Percentiles rank a stretch among this genome's conserved stretches.
These are phyloP conservation scores for Ogataea saltuana DNA, from an alignment of 805 yeast species.

Conservation along the genomic window DNA sequence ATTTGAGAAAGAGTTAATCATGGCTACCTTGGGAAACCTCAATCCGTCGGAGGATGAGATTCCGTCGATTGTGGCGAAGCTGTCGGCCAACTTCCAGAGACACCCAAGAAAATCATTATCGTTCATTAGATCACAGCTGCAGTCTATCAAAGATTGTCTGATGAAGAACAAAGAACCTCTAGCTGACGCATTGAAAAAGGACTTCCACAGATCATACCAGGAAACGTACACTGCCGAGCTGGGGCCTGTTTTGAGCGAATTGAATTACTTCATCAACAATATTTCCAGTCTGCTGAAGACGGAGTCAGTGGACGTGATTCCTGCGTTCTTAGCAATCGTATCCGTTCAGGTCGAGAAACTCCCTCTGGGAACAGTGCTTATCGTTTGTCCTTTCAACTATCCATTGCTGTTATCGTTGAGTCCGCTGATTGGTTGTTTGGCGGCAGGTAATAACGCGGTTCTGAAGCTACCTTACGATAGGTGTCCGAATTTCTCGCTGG, in stretches of 20 bases:
- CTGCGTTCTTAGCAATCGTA: constrained; percentile 35
- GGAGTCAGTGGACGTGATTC: constrained; percentile 39
- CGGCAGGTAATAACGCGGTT: constrained; percentile 81
- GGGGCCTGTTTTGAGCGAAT: constrained; percentile 50
- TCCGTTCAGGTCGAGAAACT: constrained; percentile 37
- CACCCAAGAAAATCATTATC: constrained; percentile 54
- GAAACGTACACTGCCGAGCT: constrained; percentile 69
- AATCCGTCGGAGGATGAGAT: constrained; percentile 51
- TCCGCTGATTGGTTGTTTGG: constrained; percentile 77
- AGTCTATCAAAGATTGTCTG: constrained; percentile 65
- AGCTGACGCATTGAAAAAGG: constrained; percentile 58
- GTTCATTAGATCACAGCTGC: constrained; percentile 60
- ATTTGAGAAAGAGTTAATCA: neutral
- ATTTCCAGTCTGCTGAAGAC: constrained; percentile 65
- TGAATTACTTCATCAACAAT: constrained; percentile 57
- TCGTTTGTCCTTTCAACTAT: constrained; percentile 80
- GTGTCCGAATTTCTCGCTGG: constrained; percentile 59
- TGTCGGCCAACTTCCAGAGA: constrained; percentile 43
- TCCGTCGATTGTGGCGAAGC: constrained; percentile 43
- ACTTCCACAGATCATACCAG: constrained; percentile 61
- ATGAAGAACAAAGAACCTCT: constrained; percentile 57
- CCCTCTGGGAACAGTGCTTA: constrained; percentile 65
- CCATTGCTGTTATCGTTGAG: constrained; percentile 65
- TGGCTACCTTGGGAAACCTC: constrained; percentile 23
- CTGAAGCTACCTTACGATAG: constrained; percentile 70